Base-by-base conservation (phyloP, 305 asterid species). In the Fraxinus xanthoxyloides region DNA sequence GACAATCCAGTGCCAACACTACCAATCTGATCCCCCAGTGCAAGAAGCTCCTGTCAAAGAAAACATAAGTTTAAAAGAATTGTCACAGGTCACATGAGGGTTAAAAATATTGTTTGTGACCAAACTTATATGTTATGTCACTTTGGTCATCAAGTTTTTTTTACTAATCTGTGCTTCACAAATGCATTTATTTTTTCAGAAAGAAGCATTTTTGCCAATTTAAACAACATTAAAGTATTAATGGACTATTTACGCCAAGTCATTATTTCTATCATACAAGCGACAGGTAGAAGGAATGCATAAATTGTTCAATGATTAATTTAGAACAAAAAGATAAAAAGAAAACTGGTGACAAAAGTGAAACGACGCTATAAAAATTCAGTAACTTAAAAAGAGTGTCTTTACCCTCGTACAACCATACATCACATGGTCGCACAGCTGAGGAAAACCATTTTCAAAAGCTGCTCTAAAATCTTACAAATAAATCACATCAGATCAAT, bases 21-120 rank as follows among this genome's bases (percentile, higher is more conserved):
- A 48, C 93, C 93, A 82, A 89, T 89, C 79, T 85, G 90, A 80
- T 88, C 91, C 46, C 90, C 93, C 84, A 88, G 77, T 38, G 88
- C 91, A 38, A 90, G 90, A 78, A 88, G 91, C 78, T 90, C 91
- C 91, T 88, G 92, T 5, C 32, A 48, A 26, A 72, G 28, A 17
- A 65, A 61, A 23, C 15, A 2, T 23, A 9, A 61, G 31, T 8
- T 61, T 13, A 23, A 8, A 61, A 21, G 24, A 61, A 61, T 23
- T 21, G 31, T 19, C 67, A 56, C 67, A 19, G 65, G 65, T 56
- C 65, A 19, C 65, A 6, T 17, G 10, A 56, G 67, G 67, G 28
- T 56, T 19, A 19, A 56, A 19, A 19, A 19, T 56, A 56, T 19
- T n/a, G 10, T 51, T 17, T 19, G 26, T 56, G 28, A 19, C 67